phyloP scores from a whole-genome alignment of 2,329 filamentous ascomycete genomes.

The Bertia moriformis region DNA sequence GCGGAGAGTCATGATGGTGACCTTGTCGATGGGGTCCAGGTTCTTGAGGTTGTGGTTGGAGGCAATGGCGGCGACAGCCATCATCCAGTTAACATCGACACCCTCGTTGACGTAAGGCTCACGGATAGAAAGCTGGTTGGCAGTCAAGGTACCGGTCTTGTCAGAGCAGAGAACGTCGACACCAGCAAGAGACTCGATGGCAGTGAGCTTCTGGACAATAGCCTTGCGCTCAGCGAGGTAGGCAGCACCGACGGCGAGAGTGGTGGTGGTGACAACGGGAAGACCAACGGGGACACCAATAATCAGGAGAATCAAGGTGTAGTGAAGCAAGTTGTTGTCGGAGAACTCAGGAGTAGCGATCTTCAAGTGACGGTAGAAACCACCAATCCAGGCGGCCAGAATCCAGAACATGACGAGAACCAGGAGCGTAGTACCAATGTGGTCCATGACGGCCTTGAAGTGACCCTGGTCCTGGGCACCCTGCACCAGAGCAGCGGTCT shows the following conservation, averaged over 20 bases:
- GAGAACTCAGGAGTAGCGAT: slow-evolving; percentile 40
- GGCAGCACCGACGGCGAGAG: slow-evolving; percentile 57
- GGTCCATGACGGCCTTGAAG: slow-evolving; percentile 70
- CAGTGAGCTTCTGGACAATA: slow-evolving; percentile 61
- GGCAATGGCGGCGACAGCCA: slow-evolving; percentile 58
- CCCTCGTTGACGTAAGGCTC: slow-evolving; percentile 61
- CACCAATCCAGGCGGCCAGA: slow-evolving; percentile 56
- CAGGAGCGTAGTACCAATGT: slow-evolving; percentile 54
- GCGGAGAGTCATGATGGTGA: slow-evolving; percentile 58
- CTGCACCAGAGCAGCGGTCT: slow-evolving; percentile 55
- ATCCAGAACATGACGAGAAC: slow-evolving; percentile 63
- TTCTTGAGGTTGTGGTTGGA: slow-evolving; percentile 65
- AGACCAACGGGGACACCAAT: slow-evolving; percentile 64
- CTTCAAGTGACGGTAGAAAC: slow-evolving; percentile 56
- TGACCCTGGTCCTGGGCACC: slow-evolving; percentile 58
- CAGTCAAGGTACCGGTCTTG: slow-evolving; percentile 61
- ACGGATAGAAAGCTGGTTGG: slow-evolving; percentile 57
- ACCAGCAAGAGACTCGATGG: slow-evolving; percentile 59
- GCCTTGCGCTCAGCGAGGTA: slow-evolving; percentile 61
- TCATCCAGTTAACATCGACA: slow-evolving; percentile 67
- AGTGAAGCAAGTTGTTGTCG: slow-evolving; percentile 46
- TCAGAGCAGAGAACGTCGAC: slow-evolving; percentile 63
- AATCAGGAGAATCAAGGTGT: slow-evolving; percentile 52
- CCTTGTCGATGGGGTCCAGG: slow-evolving; percentile 62
- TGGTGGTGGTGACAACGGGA: slow-evolving; percentile 60